phyloP scores from a whole-genome alignment of 192 early-diverging fungal genomes.

The Cetraspora pellucida region DNA sequence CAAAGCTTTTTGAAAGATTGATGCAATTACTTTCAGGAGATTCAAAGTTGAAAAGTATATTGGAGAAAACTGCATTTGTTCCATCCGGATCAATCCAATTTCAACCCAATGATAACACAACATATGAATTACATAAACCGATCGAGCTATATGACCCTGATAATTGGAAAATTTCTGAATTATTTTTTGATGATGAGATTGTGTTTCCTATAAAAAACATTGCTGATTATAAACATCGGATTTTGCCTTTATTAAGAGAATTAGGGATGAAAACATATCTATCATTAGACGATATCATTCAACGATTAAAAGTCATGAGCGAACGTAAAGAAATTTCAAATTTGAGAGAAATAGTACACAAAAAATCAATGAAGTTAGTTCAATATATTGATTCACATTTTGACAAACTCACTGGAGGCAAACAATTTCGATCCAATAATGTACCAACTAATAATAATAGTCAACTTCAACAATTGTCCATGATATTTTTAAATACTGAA shows the following conservation, averaged over 20 bases:
- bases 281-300: background rate
- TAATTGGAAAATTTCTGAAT: background rate
- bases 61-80: background rate
- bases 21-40: background rate
- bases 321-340: background rate
- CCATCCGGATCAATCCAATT: background rate
- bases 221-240: background rate
- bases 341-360: background rate
- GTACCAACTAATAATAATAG: too few species aligned
- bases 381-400: background rate
- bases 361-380: background rate
- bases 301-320: background rate
- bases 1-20: background rate
- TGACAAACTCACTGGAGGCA: background rate
- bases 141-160: slow-evolving; percentile 4
- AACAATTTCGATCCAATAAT: background rate
- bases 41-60: background rate
- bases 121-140: background rate
- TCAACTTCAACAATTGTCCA: too few species aligned
- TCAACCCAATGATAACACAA: background rate
- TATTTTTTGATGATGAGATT: slow-evolving; percentile 10
- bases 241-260: background rate
- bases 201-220: background rate
- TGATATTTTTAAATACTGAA: background rate
- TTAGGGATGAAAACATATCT: slow-evolving; percentile 1